Percentiles rank a stretch among this genome's conserved stretches.
Conservation (phyloP, 805 yeast genomes). For the Cyberlindnera petersonii region DNA sequence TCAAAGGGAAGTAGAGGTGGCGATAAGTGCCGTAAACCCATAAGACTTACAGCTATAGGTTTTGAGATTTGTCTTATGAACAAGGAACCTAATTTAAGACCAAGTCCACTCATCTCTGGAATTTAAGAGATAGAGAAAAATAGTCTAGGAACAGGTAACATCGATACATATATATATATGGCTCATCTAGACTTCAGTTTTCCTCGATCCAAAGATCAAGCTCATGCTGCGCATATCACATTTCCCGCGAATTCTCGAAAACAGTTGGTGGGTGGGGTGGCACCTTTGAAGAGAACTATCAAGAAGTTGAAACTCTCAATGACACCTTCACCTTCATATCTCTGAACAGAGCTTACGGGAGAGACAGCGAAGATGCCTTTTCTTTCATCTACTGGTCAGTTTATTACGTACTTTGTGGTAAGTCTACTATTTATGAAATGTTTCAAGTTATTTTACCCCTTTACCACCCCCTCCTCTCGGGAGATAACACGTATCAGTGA, state of each 20-base stretch:
- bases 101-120: slow-evolving; percentile 73
- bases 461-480: neutral
- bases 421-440: neutral
- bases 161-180: no score
- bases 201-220: no score
- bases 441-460: neutral
- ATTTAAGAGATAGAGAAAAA: no score
- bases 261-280: no score
- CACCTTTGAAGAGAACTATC: no score
- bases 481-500: neutral
- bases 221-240: no score
- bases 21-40: neutral
- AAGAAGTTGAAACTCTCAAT: no score
- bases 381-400: slow-evolving; percentile 18
- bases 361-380: slow-evolving; percentile 4
- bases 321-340: no score
- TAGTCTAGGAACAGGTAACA: no score
- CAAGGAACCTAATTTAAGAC: slow-evolving; percentile 68
- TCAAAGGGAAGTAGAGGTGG: neutral
- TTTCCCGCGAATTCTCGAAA: no score
- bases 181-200: no score
- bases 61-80: slow-evolving; percentile 72
- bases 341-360: no score
- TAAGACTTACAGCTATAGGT: slow-evolving; percentile 53
- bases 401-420: slow-evolving; percentile 17